phyloP scores from a whole-genome alignment of 192 early-diverging fungal species.

The Podochytrium sp. region DNA sequence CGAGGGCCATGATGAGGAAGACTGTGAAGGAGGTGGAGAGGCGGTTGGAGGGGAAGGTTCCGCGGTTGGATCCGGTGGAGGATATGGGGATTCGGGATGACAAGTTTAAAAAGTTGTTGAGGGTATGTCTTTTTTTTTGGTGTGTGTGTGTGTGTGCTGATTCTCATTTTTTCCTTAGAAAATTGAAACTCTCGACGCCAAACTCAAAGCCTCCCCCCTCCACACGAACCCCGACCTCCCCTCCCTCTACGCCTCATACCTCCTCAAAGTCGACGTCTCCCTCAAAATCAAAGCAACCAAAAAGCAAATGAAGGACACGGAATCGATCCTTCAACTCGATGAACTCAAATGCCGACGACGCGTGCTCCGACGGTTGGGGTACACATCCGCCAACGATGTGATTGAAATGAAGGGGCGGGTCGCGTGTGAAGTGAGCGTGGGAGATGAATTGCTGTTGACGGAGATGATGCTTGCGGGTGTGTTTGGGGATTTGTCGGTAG shows the following conservation, averaged over 20 bases:
- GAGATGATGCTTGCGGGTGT: conserved; percentile 97
- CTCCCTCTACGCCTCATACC: conserved; percentile 64
- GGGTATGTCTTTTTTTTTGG: conserved; percentile 42
- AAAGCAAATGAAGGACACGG: conserved; percentile 75
- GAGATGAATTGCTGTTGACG: conserved; percentile 92
- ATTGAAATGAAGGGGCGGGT: conserved; percentile 98
- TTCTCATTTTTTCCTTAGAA: conserved; percentile 47
- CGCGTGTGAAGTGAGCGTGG: conserved; percentile 94
- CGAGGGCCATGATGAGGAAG: conserved; percentile 64
- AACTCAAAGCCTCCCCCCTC: conserved; percentile 67
- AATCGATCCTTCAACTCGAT: conserved; percentile 87
- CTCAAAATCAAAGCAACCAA: conserved; percentile 68
- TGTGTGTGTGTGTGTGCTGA: background rate
- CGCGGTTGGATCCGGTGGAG: conserved; percentile 84
- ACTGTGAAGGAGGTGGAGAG: conserved; percentile 71
- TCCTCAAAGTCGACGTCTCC: conserved; percentile 64
- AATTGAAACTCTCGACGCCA: conserved; percentile 72
- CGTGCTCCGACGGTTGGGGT: conserved; percentile 90
- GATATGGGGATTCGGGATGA: conserved; percentile 88
- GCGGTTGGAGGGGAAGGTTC: conserved; percentile 76
- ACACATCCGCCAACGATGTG: conserved; percentile 79
- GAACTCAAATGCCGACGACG: conserved; percentile 90
- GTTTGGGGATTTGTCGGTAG: conserved; percentile 89
- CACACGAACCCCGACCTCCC: conserved; percentile 57
- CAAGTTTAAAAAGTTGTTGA: conserved; percentile 72